These are phyloP conservation scores for Sugiyamaella valdiviana DNA, from an alignment of 805 yeast genomes.

Conservation along the genomic window DNA sequence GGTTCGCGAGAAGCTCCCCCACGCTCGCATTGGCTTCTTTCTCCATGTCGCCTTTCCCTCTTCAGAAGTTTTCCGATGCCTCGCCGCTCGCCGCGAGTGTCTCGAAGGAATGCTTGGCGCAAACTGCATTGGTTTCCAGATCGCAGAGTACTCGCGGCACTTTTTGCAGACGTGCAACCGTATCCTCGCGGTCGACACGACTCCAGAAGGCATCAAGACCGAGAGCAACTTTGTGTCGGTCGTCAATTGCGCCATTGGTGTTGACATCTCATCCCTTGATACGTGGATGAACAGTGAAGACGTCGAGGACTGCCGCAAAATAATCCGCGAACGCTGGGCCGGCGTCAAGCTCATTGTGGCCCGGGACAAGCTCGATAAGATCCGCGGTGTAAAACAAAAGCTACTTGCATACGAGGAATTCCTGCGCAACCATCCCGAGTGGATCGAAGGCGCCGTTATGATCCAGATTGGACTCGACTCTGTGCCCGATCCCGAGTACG, in stretches of 20 bases:
- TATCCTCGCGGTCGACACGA: conserved; percentile 76
- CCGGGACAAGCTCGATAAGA: conserved; percentile 80
- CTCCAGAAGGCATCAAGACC: conserved; percentile 78
- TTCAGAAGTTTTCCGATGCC: conserved; percentile 87
- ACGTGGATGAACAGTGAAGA: conserved; percentile 40
- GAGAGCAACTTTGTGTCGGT: conserved; percentile 31
- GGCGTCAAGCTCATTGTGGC: conserved; percentile 65
- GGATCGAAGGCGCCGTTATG: conserved; percentile 61
- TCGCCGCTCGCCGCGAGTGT: conserved; percentile 76
- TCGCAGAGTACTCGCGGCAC: conserved; percentile 88
- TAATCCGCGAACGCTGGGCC: conserved; percentile 75
- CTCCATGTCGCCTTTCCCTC: conserved; percentile 94
- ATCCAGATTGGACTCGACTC: conserved; percentile 51
- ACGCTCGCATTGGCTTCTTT: conserved; percentile 86
- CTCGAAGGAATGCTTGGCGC: conserved; percentile 85
- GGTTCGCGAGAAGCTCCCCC: conserved; percentile 68
- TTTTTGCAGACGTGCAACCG: conserved; percentile 86
- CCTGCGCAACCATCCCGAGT: conserved; percentile 64
- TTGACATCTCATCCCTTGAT: conserved; percentile 42
- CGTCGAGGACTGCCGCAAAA: conserved; percentile 29
- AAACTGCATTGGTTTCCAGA: conserved; percentile 82
- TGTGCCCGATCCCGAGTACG: conserved; percentile 44
- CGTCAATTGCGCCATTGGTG: conserved; percentile 35
- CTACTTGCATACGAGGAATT: conserved; percentile 80
- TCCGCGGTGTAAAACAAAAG: conserved; percentile 86